Conservation (phyloP, 169 alveolate genomes). For the Eimeria sp. region DNA sequence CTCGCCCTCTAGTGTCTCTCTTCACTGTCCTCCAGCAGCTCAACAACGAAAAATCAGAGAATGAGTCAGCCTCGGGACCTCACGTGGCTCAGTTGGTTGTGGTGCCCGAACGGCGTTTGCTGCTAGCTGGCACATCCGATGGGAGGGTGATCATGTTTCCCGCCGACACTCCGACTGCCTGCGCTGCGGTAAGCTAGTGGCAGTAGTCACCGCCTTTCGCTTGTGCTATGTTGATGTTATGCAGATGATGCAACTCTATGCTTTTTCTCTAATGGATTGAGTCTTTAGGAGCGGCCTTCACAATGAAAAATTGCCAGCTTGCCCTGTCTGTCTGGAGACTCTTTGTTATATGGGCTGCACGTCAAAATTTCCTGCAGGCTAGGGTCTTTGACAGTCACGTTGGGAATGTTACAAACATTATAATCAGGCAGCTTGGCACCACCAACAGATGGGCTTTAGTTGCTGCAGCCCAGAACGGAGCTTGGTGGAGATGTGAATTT, state of each 20-base stretch:
- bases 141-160: conserved; percentile 62
- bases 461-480: conserved; percentile 68
- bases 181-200: conserved; percentile 37
- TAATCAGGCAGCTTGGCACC: background rate
- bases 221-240: background rate
- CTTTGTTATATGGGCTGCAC: background rate
- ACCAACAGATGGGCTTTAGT: conserved; percentile 25
- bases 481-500: conserved; percentile 75
- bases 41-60: conserved; percentile 18
- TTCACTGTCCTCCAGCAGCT: conserved; percentile 41
- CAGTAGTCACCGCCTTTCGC: background rate
- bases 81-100: conserved; percentile 26
- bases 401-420: conserved; percentile 24
- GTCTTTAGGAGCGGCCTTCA: background rate
- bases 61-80: background rate
- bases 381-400: conserved; percentile 54
- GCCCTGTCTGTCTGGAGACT: background rate
- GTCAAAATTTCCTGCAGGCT: background rate
- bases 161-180: conserved; percentile 44
- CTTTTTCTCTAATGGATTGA: background rate
- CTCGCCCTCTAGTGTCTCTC: conserved; percentile 49
- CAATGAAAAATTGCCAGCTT: background rate
- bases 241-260: background rate
- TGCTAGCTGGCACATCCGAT: conserved; percentile 65
- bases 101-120: conserved; percentile 6